phyloP scores from a whole-genome alignment of 768 basidiomycete genomes.

The Termitomyces eurrhizus region DNA sequence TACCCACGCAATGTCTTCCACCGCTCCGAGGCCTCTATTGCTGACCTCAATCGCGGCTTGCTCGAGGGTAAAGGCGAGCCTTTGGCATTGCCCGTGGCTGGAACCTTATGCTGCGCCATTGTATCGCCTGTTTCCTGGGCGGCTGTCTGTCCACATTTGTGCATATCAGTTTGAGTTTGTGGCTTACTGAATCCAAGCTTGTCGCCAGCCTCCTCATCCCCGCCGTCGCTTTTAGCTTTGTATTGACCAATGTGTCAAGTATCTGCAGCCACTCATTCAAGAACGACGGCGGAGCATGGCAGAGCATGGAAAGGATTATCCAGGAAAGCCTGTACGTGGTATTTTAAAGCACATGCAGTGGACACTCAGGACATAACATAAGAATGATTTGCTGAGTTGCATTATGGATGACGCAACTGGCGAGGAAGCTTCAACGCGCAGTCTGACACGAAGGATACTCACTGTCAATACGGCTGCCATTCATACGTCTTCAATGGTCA shows the following conservation, averaged over 20 bases:
- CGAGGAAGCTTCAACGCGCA: constrained; percentile 20
- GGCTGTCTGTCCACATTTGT: too few relatives aligned
- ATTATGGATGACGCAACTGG: constrained; percentile 31
- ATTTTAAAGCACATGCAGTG: not conserved
- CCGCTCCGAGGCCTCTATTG: too few relatives aligned
- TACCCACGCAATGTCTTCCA: too few relatives aligned
- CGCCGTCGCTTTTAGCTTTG: too few relatives aligned
- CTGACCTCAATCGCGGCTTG: too few relatives aligned
- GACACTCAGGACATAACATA: not conserved
- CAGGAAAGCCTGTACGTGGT: constrained; percentile 22
- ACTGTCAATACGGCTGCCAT: constrained; percentile 35
- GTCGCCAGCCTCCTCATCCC: too few relatives aligned
- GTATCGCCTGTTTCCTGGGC: too few relatives aligned
- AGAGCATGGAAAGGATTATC: constrained; percentile 19
- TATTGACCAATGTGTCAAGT: not conserved
- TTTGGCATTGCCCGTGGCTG: too few relatives aligned
- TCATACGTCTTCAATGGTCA: constrained; percentile 29
- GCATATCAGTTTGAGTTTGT: too few relatives aligned
- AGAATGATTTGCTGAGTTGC: constrained; percentile 44
- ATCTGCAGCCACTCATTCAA: constrained; percentile 16
- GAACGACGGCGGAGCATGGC: constrained; percentile 6
- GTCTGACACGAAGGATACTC: constrained; percentile 27
- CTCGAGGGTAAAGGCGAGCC: too few relatives aligned
- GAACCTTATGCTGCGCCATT: too few relatives aligned
- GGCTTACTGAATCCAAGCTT: too few relatives aligned